These are phyloP conservation scores for Bothriochloa decipiens DNA, from an alignment of 176 grass and related monocot genomes.

Conservation along the genomic window DNA sequence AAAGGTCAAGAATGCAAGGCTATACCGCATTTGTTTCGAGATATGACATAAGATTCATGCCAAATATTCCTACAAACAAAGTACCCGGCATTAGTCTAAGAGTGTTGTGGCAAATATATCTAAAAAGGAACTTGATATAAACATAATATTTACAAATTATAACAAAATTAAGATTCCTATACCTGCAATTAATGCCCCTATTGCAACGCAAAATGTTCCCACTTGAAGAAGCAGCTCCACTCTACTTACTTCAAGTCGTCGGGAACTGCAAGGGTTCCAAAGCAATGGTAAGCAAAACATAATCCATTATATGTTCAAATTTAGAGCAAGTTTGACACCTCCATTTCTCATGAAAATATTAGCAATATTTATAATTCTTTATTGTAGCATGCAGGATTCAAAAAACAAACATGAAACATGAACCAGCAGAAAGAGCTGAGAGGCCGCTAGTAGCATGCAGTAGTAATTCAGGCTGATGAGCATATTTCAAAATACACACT, in stretches of 20 bases:
- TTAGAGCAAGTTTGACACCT: neutral
- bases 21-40: too few species aligned
- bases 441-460: neutral
- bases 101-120: neutral
- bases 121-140: neutral
- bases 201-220: constrained; percentile 88
- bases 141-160: constrained; percentile 12
- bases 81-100: neutral
- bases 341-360: neutral
- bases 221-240: constrained; percentile 97
- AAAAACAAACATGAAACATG: neutral
- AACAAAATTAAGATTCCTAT: constrained; percentile 33
- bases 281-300: neutral
- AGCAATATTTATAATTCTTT: constrained; percentile 2
- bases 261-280: constrained; percentile 69
- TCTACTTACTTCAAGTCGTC: constrained; percentile 92
- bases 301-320: constrained; percentile 7
- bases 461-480: neutral
- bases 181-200: constrained; percentile 96
- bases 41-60: constrained; percentile 34
- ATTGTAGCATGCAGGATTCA: neutral
- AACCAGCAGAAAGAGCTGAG: neutral
- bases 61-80: constrained; percentile 52
- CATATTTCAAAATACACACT: neutral
- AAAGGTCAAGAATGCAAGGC: neutral